phyloP scores from a whole-genome alignment of 768 basidiomycete species.

The Polyporus arcularius region DNA sequence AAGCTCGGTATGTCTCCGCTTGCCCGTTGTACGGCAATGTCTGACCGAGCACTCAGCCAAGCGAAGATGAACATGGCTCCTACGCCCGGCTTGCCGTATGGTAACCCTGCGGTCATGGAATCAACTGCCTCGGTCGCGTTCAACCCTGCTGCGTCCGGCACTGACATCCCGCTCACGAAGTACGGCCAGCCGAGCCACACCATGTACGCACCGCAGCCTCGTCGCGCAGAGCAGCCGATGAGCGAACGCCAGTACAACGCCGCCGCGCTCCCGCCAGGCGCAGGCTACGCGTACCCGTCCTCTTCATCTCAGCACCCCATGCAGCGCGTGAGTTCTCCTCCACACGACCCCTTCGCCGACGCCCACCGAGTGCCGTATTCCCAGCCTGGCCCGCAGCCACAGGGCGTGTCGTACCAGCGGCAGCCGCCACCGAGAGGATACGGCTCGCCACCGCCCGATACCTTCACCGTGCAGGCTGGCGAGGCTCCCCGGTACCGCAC shows the following conservation, averaged over 20 bases:
- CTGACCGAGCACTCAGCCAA: constrained; percentile 44
- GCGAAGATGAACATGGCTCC: constrained; percentile 40
- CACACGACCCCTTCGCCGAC: constrained; percentile 19
- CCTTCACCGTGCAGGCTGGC: background rate
- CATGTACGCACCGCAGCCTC: constrained; percentile 55
- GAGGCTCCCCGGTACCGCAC: background rate
- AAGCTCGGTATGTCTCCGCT: constrained; percentile 68
- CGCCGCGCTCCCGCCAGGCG: constrained; percentile 9
- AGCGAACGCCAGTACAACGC: constrained; percentile 4
- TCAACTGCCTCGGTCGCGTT: constrained; percentile 35
- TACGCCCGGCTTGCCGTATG: constrained; percentile 14
- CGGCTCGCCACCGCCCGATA: constrained; percentile 18
- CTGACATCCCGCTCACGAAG: constrained; percentile 47
- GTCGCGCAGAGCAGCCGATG: constrained; percentile 22
- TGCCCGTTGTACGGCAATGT: no score
- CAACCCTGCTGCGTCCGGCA: constrained; percentile 38
- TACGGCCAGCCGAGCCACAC: constrained; percentile 51
- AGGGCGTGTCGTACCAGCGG: constrained; percentile 13
- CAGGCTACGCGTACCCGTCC: constrained; percentile 11
- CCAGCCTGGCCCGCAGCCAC: background rate
- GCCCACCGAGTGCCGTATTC: constrained; percentile 3
- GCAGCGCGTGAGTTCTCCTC: constrained; percentile 1
- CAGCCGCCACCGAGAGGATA: constrained; percentile 15
- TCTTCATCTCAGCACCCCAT: background rate
- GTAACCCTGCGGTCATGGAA: constrained; percentile 26